phyloP scores from a whole-genome alignment of 768 basidiomycete species.

The Rhizopogon sp. region DNA sequence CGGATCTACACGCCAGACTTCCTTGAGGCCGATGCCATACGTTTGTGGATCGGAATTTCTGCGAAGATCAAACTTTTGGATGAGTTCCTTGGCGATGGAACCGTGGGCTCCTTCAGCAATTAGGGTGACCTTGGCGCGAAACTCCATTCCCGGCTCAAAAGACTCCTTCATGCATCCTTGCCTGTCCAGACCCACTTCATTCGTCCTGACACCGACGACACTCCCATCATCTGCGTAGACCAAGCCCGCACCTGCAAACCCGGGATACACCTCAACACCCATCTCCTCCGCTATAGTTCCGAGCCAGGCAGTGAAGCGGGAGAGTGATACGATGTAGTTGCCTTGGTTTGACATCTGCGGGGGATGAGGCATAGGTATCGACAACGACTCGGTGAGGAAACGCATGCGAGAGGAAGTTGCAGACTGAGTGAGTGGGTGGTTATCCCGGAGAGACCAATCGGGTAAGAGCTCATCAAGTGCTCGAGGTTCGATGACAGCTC shows the following conservation, averaged over 20 bases:
- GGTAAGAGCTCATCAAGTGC: conserved; percentile 90
- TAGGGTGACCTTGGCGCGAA: conserved; percentile 86
- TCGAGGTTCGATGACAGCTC: conserved; percentile 90
- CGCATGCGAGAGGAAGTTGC: conserved; percentile 82
- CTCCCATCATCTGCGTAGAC: conserved; percentile 55
- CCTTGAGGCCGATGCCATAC: conserved; percentile 94
- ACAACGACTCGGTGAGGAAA: conserved; percentile 62
- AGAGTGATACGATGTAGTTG: conserved; percentile 90
- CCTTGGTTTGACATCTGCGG: conserved; percentile 96
- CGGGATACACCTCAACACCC: conserved; percentile 95
- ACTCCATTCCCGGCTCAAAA: conserved; percentile 96
- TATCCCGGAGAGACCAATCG: conserved; percentile 61
- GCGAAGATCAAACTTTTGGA: conserved; percentile 70
- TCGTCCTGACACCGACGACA: conserved; percentile 74
- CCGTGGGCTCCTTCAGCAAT: conserved; percentile 96
- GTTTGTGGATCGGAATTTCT: conserved; percentile 77
- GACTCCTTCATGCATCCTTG: conserved; percentile 71
- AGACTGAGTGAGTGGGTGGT: conserved; percentile 77
- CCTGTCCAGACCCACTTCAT: conserved; percentile 89
- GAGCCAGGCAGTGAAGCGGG: conserved; percentile 86
- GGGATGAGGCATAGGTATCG: conserved; percentile 88
- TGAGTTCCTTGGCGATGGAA: conserved; percentile 75
- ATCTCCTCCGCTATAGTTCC: conserved; percentile 76
- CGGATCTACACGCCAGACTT: conserved; percentile 88
- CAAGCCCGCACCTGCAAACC: conserved; percentile 88